Evolutionary conservation across 805 yeast species (phyloP), one percentile per base, ranked within the genome.

Genomic region (Pichia insulana): DNA sequence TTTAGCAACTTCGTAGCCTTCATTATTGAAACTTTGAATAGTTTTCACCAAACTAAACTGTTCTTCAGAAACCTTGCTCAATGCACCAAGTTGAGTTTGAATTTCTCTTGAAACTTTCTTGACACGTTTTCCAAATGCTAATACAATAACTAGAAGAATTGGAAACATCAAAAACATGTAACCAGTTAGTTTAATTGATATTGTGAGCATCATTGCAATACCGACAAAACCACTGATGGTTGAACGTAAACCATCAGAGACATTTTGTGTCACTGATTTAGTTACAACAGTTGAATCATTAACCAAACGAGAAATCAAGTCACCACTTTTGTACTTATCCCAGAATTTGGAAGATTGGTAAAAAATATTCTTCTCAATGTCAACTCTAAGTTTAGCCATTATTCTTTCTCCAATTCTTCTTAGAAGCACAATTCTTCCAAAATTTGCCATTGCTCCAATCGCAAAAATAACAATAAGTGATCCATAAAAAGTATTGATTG

Each of bases 21-120:
- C 97, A 43, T 92, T 92, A 27, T 87, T 87, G 62, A 88, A 90
- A 19, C 92, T 74, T 62, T 90, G 97, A 40, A 94, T 88, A 0
- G 96, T 88, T 52, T 76, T 78, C 19, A 88, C 73, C 26, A 92
- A 92, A 50, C 78, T 80, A 48, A 90, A 73, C 50, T 92, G 89
- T 54, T 90, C 97, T 55, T 90, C 97, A 7, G 95, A 80, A 10
- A 85, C 94, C 56, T 87, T 86, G 1, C 97, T 86, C 55, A 92
- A 68, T 7, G 72, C 74, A 35, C 97, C 97, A 42, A 90, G 71
- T 40, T 87, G 84, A 43, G 80, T 82, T 62, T 90, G 97, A 36
- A 89, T 76, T 38, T 73, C 72, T 44, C 83, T 73, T 2, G 96
- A 82, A 18, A 90, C 68, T 37, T 68, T 68, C 49, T 94, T 79